A percentile compares a stretch with the other conserved stretches of the same genome.
Evolutionary conservation across 2,329 filamentous ascomycete genomes (phyloP).

Genomic region (Colletotrichum magnum): DNA sequence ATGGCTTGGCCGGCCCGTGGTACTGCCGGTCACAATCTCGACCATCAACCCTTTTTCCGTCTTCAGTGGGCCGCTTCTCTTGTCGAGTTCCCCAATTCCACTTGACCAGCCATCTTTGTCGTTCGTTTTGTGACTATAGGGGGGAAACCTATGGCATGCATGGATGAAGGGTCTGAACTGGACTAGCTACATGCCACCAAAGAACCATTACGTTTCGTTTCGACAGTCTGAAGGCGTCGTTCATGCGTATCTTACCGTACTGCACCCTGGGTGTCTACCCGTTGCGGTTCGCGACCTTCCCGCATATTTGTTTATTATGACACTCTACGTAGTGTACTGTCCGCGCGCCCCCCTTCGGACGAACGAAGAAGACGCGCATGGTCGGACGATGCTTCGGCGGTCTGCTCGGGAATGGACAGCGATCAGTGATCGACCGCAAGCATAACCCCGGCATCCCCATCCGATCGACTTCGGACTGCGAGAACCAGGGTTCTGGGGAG

Average conservation of each 20-base stretch:
- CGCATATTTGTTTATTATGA: slow-evolving; percentile 11
- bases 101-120: neutral
- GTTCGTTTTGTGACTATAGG: too few species aligned
- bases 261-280: neutral
- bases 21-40: slow-evolving; percentile 33
- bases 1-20: slow-evolving; percentile 25
- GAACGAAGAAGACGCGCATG: slow-evolving; percentile 2
- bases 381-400: slow-evolving; percentile 17
- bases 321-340: neutral
- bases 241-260: neutral
- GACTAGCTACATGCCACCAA: neutral
- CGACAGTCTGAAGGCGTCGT: neutral
- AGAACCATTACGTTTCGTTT: slow-evolving; percentile 4
- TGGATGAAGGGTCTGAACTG: slow-evolving; percentile 2
- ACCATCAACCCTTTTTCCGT: slow-evolving; percentile 1
- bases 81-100: neutral
- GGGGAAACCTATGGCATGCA: too few species aligned
- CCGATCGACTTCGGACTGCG: slow-evolving; percentile 16
- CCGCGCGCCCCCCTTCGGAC: slow-evolving; percentile 3
- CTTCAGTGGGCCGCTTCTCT: neutral
- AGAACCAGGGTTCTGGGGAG: slow-evolving; percentile 32
- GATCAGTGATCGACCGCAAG: slow-evolving; percentile 39
- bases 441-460: slow-evolving; percentile 26
- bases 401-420: slow-evolving; percentile 15
- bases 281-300: neutral